phyloP scores from a whole-genome alignment of 768 basidiomycete species.

The Cubamyces lactineus region DNA sequence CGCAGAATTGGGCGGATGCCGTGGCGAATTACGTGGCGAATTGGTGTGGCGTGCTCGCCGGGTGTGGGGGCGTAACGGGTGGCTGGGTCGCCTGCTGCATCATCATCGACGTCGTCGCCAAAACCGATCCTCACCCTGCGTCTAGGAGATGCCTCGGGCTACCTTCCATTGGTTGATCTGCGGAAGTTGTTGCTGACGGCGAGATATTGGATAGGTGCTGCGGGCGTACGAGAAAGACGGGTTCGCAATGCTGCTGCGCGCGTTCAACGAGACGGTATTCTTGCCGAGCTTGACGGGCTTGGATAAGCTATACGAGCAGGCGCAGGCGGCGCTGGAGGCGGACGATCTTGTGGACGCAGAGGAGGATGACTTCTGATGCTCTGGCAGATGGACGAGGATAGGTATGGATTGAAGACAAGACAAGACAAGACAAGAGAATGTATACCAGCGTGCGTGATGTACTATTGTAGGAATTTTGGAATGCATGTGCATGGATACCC shows the following conservation, averaged over 20 bases:
- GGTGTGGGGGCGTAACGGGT: too few species aligned
- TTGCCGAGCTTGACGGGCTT: slow-evolving; percentile 59
- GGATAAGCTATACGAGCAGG: slow-evolving; percentile 56
- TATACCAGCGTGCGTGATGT: not conserved
- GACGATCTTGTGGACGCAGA: slow-evolving; percentile 55
- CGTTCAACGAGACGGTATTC: slow-evolving; percentile 83
- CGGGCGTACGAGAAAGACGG: slow-evolving; percentile 82
- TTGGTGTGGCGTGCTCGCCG: too few species aligned
- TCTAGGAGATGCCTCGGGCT: too few species aligned
- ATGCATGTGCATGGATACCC: too few species aligned
- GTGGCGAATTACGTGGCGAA: too few species aligned
- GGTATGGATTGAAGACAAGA: not conserved
- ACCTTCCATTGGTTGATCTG: too few species aligned
- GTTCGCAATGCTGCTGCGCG: slow-evolving; percentile 76
- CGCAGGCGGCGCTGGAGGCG: slow-evolving; percentile 50
- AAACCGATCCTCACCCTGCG: too few species aligned
- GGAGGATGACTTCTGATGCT: slow-evolving; percentile 31
- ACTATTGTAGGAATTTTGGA: too few species aligned
- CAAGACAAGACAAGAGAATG: not conserved
- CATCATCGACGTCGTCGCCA: too few species aligned
- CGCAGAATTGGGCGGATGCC: too few species aligned
- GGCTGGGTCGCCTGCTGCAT: too few species aligned
- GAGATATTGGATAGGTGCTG: slow-evolving; percentile 56
- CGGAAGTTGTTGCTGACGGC: not conserved
- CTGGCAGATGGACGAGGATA: not conserved